Conservation (phyloP, 73 alveolate species). For the Paramecium sonneborni region DNA sequence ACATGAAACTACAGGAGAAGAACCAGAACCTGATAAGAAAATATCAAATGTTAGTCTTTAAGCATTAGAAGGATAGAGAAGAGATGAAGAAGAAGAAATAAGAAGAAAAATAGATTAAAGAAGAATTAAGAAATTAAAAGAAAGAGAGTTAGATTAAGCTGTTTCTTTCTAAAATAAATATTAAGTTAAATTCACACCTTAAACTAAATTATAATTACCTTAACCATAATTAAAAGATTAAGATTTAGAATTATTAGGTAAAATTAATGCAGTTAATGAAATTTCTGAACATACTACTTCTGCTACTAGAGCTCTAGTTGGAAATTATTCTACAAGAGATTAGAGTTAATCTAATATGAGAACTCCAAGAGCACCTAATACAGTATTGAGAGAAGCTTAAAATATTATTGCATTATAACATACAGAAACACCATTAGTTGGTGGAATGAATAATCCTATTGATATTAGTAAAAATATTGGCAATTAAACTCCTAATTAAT, state of each 20-base stretch:
- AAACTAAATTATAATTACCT: conserved; percentile 80
- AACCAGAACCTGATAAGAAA: conserved; percentile 75
- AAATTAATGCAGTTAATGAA: conserved; percentile 47
- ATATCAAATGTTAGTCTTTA: conserved; percentile 83
- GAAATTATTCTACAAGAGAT: conserved; percentile 70
- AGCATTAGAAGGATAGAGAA: conserved; percentile 83
- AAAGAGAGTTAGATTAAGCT: conserved; percentile 92
- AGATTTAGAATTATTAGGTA: conserved; percentile 76
- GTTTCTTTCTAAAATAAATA: conserved; percentile 80
- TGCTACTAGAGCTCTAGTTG: conserved; percentile 82
- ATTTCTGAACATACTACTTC: conserved; percentile 61
- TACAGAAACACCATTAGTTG: conserved; percentile 87
- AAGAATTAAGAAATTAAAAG: conserved; percentile 91
- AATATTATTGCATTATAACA: conserved; percentile 73
- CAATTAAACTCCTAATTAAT: conserved; percentile 62
- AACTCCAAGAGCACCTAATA: conserved; percentile 81
- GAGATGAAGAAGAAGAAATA: conserved; percentile 96
- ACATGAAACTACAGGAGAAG: conserved; percentile 80
- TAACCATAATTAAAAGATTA: conserved; percentile 81
- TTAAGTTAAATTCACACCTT: conserved; percentile 60
- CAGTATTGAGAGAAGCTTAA: conserved; percentile 82
- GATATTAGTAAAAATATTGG: conserved; percentile 24
- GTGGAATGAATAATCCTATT: conserved; percentile 72
- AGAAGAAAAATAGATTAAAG: conserved; percentile 90
- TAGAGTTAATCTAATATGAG: conserved; percentile 69